phyloP scores from a whole-genome alignment of 2,329 filamentous ascomycete species.

The Aspergillus carbonarius region DNA sequence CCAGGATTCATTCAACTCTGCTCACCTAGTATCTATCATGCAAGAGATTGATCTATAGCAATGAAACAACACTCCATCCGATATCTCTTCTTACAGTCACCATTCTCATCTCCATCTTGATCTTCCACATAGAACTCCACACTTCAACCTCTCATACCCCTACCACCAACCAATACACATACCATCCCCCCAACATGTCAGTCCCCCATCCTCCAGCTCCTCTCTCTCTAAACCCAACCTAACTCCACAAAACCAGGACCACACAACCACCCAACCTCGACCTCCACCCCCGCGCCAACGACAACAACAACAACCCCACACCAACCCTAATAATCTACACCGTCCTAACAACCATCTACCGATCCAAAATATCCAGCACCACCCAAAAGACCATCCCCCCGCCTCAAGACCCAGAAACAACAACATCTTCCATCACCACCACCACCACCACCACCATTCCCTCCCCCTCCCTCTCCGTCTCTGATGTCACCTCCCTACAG shows the following conservation, averaged over 20 bases:
- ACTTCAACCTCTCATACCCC: no score
- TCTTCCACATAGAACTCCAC: no score
- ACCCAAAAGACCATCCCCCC: background rate
- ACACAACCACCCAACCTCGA: background rate
- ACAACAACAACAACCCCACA: background rate
- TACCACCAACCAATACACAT: no score
- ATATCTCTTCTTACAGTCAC: no score
- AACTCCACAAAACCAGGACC: background rate
- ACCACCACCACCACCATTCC: background rate
- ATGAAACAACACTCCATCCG: no score
- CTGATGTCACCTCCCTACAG: background rate
- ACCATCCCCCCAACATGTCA: no score
- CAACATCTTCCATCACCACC: background rate
- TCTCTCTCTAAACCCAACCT: background rate
- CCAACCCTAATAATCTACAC: background rate
- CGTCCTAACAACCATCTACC: background rate
- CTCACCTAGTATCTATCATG: no score
- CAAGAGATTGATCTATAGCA: no score
- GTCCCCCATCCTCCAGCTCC: background rate
- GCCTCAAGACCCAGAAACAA: background rate
- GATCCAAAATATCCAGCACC: background rate
- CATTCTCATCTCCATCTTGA: no score
- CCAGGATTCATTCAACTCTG: no score
- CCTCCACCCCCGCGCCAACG: background rate
- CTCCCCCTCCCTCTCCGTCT: background rate